Conservation (phyloP, 129 eudicot genomes). For the Flaveria brownii region DNA sequence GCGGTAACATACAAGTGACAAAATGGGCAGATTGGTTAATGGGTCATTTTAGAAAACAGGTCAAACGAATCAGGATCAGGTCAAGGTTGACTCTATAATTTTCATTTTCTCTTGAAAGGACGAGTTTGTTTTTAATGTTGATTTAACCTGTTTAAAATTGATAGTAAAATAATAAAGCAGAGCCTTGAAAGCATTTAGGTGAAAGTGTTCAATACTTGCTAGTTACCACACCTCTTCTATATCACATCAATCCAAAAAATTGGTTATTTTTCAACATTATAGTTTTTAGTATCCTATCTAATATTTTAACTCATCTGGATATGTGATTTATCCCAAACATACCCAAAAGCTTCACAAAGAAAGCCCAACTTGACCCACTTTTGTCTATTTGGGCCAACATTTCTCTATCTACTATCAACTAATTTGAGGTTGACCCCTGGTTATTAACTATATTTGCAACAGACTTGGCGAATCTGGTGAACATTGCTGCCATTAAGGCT, state of each 20-base stretch:
- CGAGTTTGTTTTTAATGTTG: not conserved
- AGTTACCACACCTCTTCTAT: not conserved
- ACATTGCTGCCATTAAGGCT: conserved; percentile 85
- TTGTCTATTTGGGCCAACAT: not conserved
- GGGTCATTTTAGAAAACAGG: not conserved
- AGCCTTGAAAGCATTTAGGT: not conserved
- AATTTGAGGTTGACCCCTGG: not conserved
- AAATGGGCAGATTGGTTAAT: not conserved
- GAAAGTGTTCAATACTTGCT: not conserved
- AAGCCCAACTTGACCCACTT: not conserved
- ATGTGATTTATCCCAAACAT: not conserved
- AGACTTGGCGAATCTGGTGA: conserved; percentile 89
- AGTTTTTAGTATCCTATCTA: not conserved
- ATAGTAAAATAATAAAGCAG: not conserved
- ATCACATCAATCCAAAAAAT: not conserved
- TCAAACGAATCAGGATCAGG: not conserved
- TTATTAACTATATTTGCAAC: conserved; percentile 25
- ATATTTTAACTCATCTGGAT: not conserved
- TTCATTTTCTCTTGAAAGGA: not conserved
- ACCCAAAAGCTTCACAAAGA: not conserved
- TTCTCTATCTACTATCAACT: not conserved
- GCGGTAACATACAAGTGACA: not conserved
- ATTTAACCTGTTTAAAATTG: not conserved
- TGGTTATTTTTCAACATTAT: not conserved
- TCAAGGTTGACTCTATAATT: not conserved